Evolutionary conservation across 1,139 yeast genomes (phyloP).

Genomic region (Nakaseomyces delphensis): DNA sequence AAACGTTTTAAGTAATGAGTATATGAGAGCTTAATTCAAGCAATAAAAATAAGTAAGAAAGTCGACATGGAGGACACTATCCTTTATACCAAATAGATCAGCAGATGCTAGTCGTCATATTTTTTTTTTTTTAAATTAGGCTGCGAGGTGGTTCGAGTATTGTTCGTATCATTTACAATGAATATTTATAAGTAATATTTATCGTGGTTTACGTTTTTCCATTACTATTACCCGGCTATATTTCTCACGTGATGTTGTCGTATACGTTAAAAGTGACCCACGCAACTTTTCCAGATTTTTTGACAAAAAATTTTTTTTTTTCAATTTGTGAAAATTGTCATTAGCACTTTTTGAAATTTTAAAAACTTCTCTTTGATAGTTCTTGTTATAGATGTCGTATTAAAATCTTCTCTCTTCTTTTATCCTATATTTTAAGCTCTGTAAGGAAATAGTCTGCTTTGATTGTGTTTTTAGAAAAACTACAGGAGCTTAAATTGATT

Average conservation of each 20-base stretch:
- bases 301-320: not conserved
- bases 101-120: no score
- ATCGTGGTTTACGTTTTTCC: no score
- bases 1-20: no score
- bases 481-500: conserved; percentile 44
- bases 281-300: conserved; percentile 3
- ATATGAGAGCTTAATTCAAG: no score
- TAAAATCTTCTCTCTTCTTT: not conserved
- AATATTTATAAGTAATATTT: not conserved
- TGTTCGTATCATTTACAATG: not conserved
- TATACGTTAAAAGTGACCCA: not conserved
- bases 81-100: no score
- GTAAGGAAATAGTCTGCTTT: conserved; percentile 61
- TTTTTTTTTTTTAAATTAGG: no score
- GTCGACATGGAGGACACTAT: no score
- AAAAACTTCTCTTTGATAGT: not conserved
- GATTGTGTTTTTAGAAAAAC: conserved; percentile 9
- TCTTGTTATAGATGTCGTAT: not conserved
- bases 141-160: no score
- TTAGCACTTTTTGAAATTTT: no score
- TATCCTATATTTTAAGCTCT: conserved; percentile 1
- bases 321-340: no score
- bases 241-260: not conserved
- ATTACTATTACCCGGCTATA: not conserved
- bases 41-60: no score